Evolutionary conservation across 1,139 yeast genomes (phyloP).

Genomic region (Nakaseomyces delphensis): DNA sequence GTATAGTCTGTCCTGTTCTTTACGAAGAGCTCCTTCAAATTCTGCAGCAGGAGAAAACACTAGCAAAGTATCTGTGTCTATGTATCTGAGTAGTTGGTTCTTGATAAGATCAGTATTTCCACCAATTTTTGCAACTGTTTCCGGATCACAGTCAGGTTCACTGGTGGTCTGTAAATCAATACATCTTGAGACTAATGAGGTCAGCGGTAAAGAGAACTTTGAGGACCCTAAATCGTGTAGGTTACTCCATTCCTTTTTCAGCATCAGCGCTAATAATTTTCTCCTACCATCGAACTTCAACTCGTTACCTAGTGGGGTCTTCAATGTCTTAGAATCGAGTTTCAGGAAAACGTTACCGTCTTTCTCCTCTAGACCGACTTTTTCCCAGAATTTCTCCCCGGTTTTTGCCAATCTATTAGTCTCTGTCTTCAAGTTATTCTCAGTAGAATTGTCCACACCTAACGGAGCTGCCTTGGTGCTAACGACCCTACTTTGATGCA

Average conservation of each 20-base stretch:
- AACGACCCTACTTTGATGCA: background rate
- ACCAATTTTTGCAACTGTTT: constrained; percentile 52
- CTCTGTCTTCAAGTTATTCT: constrained; percentile 48
- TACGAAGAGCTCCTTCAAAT: constrained; percentile 72
- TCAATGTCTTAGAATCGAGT: constrained; percentile 66
- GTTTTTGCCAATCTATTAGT: constrained; percentile 68
- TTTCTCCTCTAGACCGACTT: constrained; percentile 44
- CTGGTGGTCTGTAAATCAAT: constrained; percentile 47
- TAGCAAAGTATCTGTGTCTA: constrained; percentile 88
- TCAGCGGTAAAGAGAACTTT: constrained; percentile 74
- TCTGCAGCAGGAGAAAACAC: constrained; percentile 77
- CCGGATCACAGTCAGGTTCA: constrained; percentile 37
- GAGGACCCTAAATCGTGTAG: constrained; percentile 65
- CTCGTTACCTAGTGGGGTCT: constrained; percentile 75
- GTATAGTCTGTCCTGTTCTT: constrained; percentile 67
- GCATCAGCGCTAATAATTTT: constrained; percentile 57
- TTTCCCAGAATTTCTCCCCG: constrained; percentile 75
- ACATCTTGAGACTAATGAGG: constrained; percentile 79
- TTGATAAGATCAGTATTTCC: constrained; percentile 45
- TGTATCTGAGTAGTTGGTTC: constrained; percentile 56
- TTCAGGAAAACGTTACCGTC: constrained; percentile 42
- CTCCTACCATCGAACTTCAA: constrained; percentile 56
- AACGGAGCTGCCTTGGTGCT: constrained; percentile 10
- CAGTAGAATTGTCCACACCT: constrained; percentile 40
- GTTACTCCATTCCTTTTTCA: constrained; percentile 83